These are phyloP conservation scores for Raphanus raphanistrum DNA, from an alignment of 345 rosid genomes.

Conservation along the genomic window DNA sequence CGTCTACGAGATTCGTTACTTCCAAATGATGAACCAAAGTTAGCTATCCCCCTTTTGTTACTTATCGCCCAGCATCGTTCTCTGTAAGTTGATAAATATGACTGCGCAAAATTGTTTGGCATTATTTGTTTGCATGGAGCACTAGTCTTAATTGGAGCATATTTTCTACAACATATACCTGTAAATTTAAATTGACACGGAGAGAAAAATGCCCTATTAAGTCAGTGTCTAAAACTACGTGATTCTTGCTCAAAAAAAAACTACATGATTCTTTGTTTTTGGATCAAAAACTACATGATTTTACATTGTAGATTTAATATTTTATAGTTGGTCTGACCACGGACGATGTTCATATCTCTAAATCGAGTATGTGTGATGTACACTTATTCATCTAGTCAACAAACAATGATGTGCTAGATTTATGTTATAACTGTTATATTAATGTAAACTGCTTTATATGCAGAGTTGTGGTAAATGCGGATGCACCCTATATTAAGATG, in stretches of 20 bases:
- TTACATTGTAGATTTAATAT: constrained; percentile 12
- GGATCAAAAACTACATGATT: background rate
- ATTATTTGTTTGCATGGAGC: constrained; percentile 22
- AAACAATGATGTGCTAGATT: constrained; percentile 7
- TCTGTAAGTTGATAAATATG: constrained; percentile 57
- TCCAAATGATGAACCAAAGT: constrained; percentile 90
- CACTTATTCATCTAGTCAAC: constrained; percentile 9
- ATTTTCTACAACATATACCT: constrained; percentile 16
- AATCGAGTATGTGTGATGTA: constrained; percentile 15
- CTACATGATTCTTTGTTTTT: too few species aligned
- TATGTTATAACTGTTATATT: constrained; percentile 11
- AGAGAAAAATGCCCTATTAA: constrained; percentile 8
- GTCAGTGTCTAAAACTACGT: constrained; percentile 3
- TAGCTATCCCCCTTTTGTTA: constrained; percentile 86
- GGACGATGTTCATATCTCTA: constrained; percentile 13
- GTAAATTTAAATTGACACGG: constrained; percentile 8
- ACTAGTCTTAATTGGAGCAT: constrained; percentile 12
- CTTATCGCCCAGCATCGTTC: constrained; percentile 97
- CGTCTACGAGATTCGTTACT: constrained; percentile 91
- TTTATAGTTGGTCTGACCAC: constrained; percentile 10
- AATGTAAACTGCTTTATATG: constrained; percentile 35
- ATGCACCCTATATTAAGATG: constrained; percentile 98
- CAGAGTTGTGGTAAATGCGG: constrained; percentile 92
- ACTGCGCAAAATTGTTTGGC: constrained; percentile 14
- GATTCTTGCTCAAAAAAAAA: too few species aligned